phyloP scores from a whole-genome alignment of 2,329 filamentous ascomycete species.

The Lasiodiplodia sp. region DNA sequence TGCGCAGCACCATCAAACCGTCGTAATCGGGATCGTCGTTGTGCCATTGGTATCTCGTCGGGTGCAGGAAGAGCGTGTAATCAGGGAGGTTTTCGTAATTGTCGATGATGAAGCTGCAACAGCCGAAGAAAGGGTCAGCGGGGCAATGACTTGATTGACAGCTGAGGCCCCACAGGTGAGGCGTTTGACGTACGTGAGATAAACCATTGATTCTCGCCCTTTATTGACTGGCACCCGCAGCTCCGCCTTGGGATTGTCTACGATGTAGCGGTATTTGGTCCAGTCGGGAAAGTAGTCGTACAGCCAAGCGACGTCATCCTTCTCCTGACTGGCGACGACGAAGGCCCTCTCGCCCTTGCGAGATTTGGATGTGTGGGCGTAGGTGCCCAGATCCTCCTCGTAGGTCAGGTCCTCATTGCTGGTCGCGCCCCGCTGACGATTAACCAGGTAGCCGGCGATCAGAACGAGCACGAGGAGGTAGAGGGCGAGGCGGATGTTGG shows the following conservation, averaged over 20 bases:
- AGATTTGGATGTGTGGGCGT: background rate
- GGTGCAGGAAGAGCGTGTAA: constrained; percentile 52
- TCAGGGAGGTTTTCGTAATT: constrained; percentile 51
- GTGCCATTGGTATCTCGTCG: constrained; percentile 56
- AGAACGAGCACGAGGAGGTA: constrained; percentile 26
- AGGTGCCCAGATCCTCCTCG: constrained; percentile 26
- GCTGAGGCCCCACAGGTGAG: too few relatives aligned
- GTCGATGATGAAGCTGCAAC: constrained; percentile 50
- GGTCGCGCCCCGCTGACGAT: constrained; percentile 17
- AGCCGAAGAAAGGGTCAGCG: background rate
- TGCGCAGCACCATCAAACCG: constrained; percentile 56
- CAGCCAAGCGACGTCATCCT: constrained; percentile 52
- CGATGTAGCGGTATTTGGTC: constrained; percentile 52
- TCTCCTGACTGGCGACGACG: constrained; percentile 48
- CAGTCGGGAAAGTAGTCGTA: constrained; percentile 47
- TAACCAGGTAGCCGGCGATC: constrained; percentile 29
- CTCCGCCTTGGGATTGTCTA: constrained; percentile 48
- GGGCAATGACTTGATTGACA: background rate
- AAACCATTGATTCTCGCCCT: constrained; percentile 59
- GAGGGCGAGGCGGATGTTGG: constrained; percentile 30
- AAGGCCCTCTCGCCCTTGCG: constrained; percentile 37
- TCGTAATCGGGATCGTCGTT: constrained; percentile 62
- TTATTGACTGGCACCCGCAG: constrained; percentile 57
- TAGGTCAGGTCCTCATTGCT: constrained; percentile 25
- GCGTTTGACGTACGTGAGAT: constrained; percentile 50